Evolutionary conservation across 192 early-diverging fungal species (phyloP).

Genomic region (Backusella tuberculispora): DNA sequence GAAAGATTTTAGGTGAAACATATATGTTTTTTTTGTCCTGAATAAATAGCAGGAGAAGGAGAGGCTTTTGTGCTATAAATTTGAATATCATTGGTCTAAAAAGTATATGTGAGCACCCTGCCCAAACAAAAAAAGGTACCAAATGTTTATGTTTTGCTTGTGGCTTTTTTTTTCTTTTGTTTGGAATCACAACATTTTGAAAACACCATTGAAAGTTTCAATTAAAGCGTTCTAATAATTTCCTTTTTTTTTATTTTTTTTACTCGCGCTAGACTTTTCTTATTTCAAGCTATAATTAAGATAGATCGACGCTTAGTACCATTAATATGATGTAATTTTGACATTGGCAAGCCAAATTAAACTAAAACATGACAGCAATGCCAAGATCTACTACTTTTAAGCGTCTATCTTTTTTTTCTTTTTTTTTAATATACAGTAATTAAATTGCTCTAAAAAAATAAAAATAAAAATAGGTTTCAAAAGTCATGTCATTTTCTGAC

Average conservation of each 20-base stretch:
- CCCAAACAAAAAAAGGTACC: background rate
- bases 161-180: background rate
- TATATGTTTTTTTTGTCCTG: too few species aligned
- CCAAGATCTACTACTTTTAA: constrained; percentile 5
- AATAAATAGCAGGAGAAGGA: background rate
- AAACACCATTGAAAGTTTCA: background rate
- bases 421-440: background rate
- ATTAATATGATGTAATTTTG: constrained; percentile 9
- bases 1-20: background rate
- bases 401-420: too few species aligned
- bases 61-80: background rate
- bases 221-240: background rate
- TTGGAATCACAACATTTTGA: background rate
- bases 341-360: background rate
- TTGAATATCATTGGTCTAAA: background rate
- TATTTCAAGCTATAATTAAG: background rate
- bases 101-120: background rate
- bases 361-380: background rate
- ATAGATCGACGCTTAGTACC: background rate
- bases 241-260: too few species aligned
- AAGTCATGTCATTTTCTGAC: background rate
- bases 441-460: background rate
- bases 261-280: background rate
- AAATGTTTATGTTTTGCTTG: background rate
- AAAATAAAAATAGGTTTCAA: background rate